phyloP scores from a whole-genome alignment of 2,329 filamentous ascomycete genomes.

The Beauveria varroae region DNA sequence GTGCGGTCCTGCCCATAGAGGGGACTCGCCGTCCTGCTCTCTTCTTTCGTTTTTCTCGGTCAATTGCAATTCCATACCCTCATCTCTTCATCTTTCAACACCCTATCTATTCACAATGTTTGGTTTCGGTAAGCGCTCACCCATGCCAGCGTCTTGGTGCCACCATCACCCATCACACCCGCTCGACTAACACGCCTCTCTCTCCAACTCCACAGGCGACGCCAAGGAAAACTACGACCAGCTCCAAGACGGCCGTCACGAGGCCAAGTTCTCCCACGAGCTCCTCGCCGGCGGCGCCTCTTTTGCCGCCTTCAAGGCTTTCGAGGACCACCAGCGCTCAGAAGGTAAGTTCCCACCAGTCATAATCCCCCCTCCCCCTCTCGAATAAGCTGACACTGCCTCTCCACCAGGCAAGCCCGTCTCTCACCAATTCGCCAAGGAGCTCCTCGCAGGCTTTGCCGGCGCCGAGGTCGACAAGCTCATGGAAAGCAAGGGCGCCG shows the following conservation, averaged over 20 bases:
- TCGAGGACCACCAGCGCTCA: slow-evolving; percentile 65
- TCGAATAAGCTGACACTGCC: too few species aligned
- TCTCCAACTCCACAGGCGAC: not conserved
- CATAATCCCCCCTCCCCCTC: not conserved
- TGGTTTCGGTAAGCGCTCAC: slow-evolving; percentile 7
- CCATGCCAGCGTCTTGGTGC: not conserved
- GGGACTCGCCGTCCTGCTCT: not conserved
- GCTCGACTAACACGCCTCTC: not conserved
- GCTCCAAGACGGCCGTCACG: slow-evolving; percentile 39
- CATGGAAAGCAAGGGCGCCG: slow-evolving; percentile 61
- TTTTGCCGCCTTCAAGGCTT: slow-evolving; percentile 74
- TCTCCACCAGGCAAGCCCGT: slow-evolving; percentile 40
- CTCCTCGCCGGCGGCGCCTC: slow-evolving; percentile 66
- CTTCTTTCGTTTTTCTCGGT: not conserved
- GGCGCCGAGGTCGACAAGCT: slow-evolving; percentile 72
- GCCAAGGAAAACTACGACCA: slow-evolving; percentile 22
- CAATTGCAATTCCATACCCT: not conserved
- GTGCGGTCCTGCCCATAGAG: not conserved
- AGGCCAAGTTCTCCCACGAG: slow-evolving; percentile 64
- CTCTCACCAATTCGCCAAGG: slow-evolving; percentile 69
- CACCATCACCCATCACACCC: too few species aligned
- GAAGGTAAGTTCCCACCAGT: slow-evolving; percentile 42
- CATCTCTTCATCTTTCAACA: not conserved
- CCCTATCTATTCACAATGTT: slow-evolving; percentile 4
- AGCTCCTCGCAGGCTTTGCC: slow-evolving; percentile 63